Conservation (phyloP, 2,329 filamentous ascomycete genomes). For the Dactylellina sp. region DNA sequence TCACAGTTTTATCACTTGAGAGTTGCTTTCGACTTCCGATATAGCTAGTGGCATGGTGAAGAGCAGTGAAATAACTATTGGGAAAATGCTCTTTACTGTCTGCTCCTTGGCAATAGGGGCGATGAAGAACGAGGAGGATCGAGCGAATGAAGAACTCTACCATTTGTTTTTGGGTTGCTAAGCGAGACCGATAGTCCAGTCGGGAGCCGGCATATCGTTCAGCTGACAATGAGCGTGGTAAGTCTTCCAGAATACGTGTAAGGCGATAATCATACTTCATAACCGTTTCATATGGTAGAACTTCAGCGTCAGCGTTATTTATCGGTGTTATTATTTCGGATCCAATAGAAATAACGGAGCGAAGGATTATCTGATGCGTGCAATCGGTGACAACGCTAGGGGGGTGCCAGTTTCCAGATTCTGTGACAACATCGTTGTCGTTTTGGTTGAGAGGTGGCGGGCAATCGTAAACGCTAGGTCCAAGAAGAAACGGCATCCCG, state of each 20-base stretch:
- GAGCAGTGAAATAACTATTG: constrained; percentile 43
- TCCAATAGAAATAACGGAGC: constrained; percentile 34
- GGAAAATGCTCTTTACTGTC: constrained; percentile 54
- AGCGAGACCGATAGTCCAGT: constrained; percentile 38
- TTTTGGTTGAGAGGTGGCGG: constrained; percentile 43
- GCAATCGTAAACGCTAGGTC: constrained; percentile 46
- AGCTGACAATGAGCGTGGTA: constrained; percentile 33
- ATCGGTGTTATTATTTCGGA: constrained; percentile 51
- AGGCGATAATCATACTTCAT: constrained; percentile 57
- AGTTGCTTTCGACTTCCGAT: constrained; percentile 40
- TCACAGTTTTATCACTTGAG: constrained; percentile 30
- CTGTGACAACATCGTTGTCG: constrained; percentile 31
- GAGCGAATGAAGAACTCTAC: constrained; percentile 50
- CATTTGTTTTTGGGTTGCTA: constrained; percentile 48
- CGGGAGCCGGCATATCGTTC: constrained; percentile 43
- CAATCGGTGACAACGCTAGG: constrained; percentile 36
- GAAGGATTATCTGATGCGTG: constrained; percentile 52
- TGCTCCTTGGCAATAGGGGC: constrained; percentile 46
- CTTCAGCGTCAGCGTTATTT: constrained; percentile 39
- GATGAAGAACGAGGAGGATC: constrained; percentile 42
- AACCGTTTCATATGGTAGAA: constrained; percentile 41
- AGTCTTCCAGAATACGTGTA: constrained; percentile 41
- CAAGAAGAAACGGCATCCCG: constrained; percentile 51
- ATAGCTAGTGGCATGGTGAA: constrained; percentile 31
- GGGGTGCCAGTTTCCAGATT: constrained; percentile 28